These are phyloP conservation scores for Dendrocalamus latiflorus DNA, from an alignment of 202 grass and related monocot species.

Conservation along the genomic window DNA sequence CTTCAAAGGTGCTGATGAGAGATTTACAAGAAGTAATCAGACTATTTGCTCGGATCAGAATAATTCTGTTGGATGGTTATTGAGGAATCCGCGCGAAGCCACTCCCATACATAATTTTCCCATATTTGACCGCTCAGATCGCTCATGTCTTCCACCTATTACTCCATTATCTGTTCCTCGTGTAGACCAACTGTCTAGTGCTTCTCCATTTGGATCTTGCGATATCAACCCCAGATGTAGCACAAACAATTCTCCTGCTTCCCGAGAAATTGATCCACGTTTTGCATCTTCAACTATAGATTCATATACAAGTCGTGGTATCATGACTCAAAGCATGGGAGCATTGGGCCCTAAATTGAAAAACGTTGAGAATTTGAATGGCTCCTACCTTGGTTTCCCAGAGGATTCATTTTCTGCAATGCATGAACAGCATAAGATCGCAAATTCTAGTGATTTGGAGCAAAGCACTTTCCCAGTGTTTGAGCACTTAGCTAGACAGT, in stretches of 20 bases:
- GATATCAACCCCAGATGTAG: constrained; percentile 17
- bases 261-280: constrained; percentile 28
- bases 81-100: constrained; percentile 16
- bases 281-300: constrained; percentile 34
- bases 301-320: constrained; percentile 26
- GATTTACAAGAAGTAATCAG: constrained; percentile 26
- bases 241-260: constrained; percentile 23
- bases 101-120: constrained; percentile 31
- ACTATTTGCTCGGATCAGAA: constrained; percentile 27
- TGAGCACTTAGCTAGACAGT: constrained; percentile 27
- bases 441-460: constrained; percentile 33
- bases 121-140: constrained; percentile 20
- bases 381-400: constrained; percentile 27
- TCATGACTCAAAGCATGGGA: constrained; percentile 29
- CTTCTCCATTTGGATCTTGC: constrained; percentile 22
- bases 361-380: constrained; percentile 25
- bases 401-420: constrained; percentile 31
- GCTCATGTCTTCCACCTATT: constrained; percentile 32
- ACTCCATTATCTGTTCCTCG: constrained; percentile 31
- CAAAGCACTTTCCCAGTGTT: constrained; percentile 33
- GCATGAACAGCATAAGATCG: constrained; percentile 13
- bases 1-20: constrained; percentile 23
- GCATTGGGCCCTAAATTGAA: neutral
- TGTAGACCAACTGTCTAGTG: neutral
- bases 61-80: constrained; percentile 44